Conservation (phyloP, 495 filamentous ascomycete genomes). For the Penicillium lividum region DNA sequence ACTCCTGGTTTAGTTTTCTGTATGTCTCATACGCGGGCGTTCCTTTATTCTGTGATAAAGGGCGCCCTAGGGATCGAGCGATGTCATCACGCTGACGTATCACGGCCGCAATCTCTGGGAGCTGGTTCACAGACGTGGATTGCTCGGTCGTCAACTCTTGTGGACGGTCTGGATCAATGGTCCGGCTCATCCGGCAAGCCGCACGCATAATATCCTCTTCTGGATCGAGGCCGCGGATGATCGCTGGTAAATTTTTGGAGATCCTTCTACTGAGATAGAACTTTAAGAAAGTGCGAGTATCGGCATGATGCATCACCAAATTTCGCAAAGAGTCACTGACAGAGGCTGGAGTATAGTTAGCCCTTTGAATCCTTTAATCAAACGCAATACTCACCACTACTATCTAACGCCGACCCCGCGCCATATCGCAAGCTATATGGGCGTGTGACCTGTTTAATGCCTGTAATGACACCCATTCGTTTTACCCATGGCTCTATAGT, state of each 20-base stretch:
- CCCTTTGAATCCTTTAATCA: conserved; percentile 10
- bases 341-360: conserved; percentile 23
- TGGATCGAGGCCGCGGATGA: conserved; percentile 33
- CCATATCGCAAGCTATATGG: conserved; percentile 41
- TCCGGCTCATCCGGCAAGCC: conserved; percentile 34
- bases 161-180: conserved; percentile 35
- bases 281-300: conserved; percentile 35
- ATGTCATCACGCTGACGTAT: conserved; percentile 20
- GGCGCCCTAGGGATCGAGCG: conserved; percentile 15
- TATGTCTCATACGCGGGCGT: conserved; percentile 28
- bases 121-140: conserved; percentile 32
- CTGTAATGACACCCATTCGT: conserved; percentile 32
- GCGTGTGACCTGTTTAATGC: conserved; percentile 31
- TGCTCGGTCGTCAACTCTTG: conserved; percentile 31
- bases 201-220: conserved; percentile 34
- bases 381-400: conserved; percentile 27
- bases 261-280: conserved; percentile 36
- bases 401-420: conserved; percentile 37
- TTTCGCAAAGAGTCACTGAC: conserved; percentile 37
- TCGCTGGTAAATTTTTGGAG: conserved; percentile 32
- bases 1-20: conserved; percentile 27
- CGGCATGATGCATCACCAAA: conserved; percentile 36
- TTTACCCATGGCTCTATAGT: conserved; percentile 35
- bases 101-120: conserved; percentile 22
- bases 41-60: conserved; percentile 20